phyloP scores from a whole-genome alignment of 768 basidiomycete genomes.

The Crepidotus variabilis region DNA sequence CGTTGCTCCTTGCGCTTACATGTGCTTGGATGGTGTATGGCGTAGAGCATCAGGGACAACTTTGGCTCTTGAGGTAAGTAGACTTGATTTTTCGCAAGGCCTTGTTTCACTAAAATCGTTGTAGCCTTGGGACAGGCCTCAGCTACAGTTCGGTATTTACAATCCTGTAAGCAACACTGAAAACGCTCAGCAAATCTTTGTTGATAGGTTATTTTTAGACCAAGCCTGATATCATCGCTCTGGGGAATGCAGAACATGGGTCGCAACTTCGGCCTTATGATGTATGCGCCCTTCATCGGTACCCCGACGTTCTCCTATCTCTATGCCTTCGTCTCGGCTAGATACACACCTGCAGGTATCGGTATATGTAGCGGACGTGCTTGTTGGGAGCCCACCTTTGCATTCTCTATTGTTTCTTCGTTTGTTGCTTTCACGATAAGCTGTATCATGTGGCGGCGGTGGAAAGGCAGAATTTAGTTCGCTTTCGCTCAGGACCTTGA shows the following conservation, averaged over 20 bases:
- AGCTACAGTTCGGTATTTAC: conserved; percentile 73
- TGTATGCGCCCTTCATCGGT: conserved; percentile 73
- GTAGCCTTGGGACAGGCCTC: conserved; percentile 60
- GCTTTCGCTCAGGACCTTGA: not conserved
- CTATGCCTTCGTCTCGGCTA: conserved; percentile 65
- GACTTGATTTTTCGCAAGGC: not conserved
- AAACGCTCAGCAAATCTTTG: not conserved
- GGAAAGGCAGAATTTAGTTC: conserved; percentile 52
- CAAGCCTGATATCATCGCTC: conserved; percentile 64
- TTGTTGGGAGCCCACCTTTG: conserved; percentile 72
- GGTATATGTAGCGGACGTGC: conserved; percentile 49
- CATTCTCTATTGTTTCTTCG: conserved; percentile 40
- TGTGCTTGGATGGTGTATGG: conserved; percentile 54
- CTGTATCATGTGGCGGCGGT: conserved; percentile 56
- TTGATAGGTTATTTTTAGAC: conserved; percentile 35
- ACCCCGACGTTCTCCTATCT: conserved; percentile 76
- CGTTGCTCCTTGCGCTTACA: conserved; percentile 43
- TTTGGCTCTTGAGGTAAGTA: conserved; percentile 74
- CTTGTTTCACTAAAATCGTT: not conserved
- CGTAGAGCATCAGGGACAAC: conserved; percentile 41
- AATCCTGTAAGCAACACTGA: conserved; percentile 48
- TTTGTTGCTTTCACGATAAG: conserved; percentile 40
- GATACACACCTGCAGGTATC: conserved; percentile 35
- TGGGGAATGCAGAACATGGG: conserved; percentile 72
- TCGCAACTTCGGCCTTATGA: conserved; percentile 73